Percentiles rank a stretch among this genome's conserved stretches.
Conservation (phyloP, 371 early-diverging fungal genomes). For the Nematocida sp. region DNA sequence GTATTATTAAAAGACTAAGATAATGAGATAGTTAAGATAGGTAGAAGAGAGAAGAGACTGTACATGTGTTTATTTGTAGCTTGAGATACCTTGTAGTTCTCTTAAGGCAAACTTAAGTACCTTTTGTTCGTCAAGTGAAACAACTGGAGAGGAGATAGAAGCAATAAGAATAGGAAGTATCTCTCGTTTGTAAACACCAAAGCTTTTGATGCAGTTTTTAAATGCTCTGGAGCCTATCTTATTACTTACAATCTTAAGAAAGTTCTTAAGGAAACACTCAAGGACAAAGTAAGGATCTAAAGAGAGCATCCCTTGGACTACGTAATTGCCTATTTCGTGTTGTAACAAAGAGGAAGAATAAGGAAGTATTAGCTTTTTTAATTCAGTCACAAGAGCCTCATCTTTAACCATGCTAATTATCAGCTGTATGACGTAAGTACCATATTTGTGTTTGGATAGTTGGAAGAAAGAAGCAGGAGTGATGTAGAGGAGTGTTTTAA, state of each 20-base stretch:
- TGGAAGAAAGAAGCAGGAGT: conserved; percentile 27
- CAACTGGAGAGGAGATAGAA: not conserved
- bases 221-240: conserved; percentile 61
- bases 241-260: conserved; percentile 44
- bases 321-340: conserved; percentile 65
- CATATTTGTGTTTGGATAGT: conserved; percentile 64
- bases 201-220: conserved; percentile 56
- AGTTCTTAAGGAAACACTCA: conserved; percentile 52
- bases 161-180: conserved; percentile 11
- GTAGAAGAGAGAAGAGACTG: too few relatives aligned
- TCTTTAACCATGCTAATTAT: conserved; percentile 43
- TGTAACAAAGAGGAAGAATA: conserved; percentile 55
- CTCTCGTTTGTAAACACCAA: conserved; percentile 38
- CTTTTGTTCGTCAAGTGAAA: conserved; percentile 40
- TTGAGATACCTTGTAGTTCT: not conserved
- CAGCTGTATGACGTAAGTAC: conserved; percentile 64
- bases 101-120: conserved; percentile 16
- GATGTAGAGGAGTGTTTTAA: conserved; percentile 41
- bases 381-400: not conserved
- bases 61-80: too few relatives aligned
- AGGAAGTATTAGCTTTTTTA: conserved; percentile 45
- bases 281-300: conserved; percentile 53
- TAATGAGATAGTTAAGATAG: too few relatives aligned
- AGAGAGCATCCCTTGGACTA: conserved; percentile 61
- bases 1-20: too few relatives aligned